phyloP scores from a whole-genome alignment of 2,329 filamentous ascomycete species.

The Graphium sp. region DNA sequence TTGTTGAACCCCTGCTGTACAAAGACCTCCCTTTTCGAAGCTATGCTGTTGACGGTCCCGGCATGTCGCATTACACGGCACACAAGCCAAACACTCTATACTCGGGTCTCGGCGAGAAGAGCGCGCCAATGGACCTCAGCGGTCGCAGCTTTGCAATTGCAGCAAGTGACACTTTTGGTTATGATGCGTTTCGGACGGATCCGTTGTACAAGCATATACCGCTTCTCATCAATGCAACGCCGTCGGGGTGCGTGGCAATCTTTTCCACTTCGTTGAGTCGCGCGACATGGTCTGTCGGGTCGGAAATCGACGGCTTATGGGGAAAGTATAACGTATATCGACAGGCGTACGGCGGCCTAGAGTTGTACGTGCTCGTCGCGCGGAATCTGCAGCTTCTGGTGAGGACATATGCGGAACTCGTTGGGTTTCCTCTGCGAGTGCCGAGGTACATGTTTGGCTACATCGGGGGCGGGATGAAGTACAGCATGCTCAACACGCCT shows the following conservation, averaged over 20 bases:
- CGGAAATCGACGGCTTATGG: conserved; percentile 63
- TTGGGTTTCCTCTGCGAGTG: conserved; percentile 50
- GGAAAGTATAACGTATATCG: conserved; percentile 59
- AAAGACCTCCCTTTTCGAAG: conserved; percentile 47
- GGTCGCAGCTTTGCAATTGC: conserved; percentile 49
- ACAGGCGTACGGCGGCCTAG: conserved; percentile 54
- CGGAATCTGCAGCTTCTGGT: conserved; percentile 51
- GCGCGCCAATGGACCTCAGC: conserved; percentile 55
- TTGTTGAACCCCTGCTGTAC: too few species aligned
- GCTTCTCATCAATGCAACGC: conserved; percentile 50
- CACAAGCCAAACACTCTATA: conserved; percentile 48
- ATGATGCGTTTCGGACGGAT: conserved; percentile 54
- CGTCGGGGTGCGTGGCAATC: conserved; percentile 44
- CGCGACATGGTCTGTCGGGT: conserved; percentile 49
- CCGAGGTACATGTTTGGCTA: conserved; percentile 62
- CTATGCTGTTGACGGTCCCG: conserved; percentile 28
- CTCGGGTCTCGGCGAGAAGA: conserved; percentile 55
- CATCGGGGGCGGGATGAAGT: conserved; percentile 46
- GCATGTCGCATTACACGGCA: conserved; percentile 46
- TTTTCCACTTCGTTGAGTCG: conserved; percentile 52
- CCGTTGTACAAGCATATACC: conserved; percentile 65
- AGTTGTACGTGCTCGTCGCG: conserved; percentile 54
- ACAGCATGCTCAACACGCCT: conserved; percentile 29
- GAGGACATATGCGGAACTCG: conserved; percentile 46
- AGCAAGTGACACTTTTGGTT: conserved; percentile 57